These are phyloP conservation scores for Somion occarium DNA, from an alignment of 1,284 basidiomycete species.

Conservation along the genomic window DNA sequence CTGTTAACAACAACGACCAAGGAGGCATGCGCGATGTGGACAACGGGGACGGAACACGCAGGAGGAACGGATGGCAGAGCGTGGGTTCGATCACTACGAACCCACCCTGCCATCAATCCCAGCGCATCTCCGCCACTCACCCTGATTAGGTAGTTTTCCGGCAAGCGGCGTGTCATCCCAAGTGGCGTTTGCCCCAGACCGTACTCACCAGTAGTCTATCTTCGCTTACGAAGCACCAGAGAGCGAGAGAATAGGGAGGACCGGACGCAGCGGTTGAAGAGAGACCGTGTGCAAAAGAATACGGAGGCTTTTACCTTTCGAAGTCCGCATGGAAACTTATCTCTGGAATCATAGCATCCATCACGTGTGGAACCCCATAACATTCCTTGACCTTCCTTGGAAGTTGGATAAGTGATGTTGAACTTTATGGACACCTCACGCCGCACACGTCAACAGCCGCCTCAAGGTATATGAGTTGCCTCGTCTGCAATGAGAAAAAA, in stretches of 20 bases:
- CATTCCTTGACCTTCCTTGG: background rate
- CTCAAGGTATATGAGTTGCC: background rate
- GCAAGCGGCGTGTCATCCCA: background rate
- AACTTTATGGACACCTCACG: background rate
- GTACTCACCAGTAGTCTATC: background rate
- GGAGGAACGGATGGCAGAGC: background rate
- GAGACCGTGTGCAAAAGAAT: background rate
- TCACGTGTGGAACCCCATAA: background rate
- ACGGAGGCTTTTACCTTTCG: background rate
- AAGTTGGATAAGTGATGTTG: background rate
- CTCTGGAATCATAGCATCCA: background rate
- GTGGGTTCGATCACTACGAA: no score
- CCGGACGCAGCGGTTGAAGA: background rate
- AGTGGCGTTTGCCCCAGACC: background rate
- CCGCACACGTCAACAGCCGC: background rate
- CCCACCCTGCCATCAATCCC: background rate
- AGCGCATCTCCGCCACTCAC: background rate
- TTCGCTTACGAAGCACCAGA: background rate
- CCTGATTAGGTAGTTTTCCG: background rate
- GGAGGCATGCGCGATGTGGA: conserved; percentile 8
- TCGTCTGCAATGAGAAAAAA: background rate
- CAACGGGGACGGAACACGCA: background rate
- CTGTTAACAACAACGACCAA: background rate
- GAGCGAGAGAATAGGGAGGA: background rate
- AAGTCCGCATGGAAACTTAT: conserved; percentile 1